Base-by-base conservation (phyloP, 2,329 filamentous ascomycete genomes). In the Malbranchea zuffiana region DNA sequence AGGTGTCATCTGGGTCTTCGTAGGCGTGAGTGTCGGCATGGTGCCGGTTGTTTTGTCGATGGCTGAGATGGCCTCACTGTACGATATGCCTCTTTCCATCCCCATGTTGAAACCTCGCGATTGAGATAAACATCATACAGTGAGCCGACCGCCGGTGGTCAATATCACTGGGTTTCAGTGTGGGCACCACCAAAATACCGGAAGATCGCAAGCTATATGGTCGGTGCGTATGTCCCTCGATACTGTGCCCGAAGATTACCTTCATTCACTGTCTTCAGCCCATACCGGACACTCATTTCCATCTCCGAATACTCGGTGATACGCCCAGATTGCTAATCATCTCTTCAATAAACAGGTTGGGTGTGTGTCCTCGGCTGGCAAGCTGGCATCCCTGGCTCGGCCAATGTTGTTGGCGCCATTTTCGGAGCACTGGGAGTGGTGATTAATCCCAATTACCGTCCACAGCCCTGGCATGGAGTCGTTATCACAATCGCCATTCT, bases 71-170 rank as follows among this genome's bases (percentile, higher is more conserved):
- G 39, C 41, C 21, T 44, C 41, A 17, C 30, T 44, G 41, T 44
- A 24, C 23, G 41, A 8, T n/a, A 12, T n/a, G 13, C 15, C 8
- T 32, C 18, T 17, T 13, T 32, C 13, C 6, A n/a, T 8, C 2
- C 13, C 7, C 30, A 16, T 16, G 3, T 24, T 5, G 21, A 24
- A 25, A 25, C 5, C 51, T 8, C 10, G 8, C 28, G 28, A 15
- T 8, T n/a, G 13, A 30, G 10, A 2, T 30, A 2, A 30, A 2
- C 8, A 13, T 30, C 2, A 11, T 27, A 4, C 18, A 37, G 32
- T 57, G 52, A 57, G n/a, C 61, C 60, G 6, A 60, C 59, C 1
- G 51, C 53, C 17, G 58, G 58, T 23, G 55, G 54, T 13, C 55
- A 59, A n/a, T 43, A 43, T 20, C 40, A 42, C 17, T 42, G 40